Percentiles rank a stretch among this genome's conserved stretches.
Evolutionary conservation across 2,329 filamentous ascomycete species (phyloP).

Genomic region (Diaporthe longicolla): DNA sequence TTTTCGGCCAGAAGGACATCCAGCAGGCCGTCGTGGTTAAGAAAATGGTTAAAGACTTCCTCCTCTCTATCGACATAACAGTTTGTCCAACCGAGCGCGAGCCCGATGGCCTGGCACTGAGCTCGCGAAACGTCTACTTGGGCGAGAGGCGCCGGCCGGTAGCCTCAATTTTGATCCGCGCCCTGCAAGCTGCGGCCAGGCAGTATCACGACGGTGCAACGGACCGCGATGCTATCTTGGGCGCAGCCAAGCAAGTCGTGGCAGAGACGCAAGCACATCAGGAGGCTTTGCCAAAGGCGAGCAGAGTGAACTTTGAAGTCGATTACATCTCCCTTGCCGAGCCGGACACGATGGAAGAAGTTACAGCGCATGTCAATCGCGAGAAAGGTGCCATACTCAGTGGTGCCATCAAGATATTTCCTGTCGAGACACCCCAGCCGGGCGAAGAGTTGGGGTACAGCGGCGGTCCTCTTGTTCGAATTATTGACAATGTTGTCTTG

Average conservation of each 20-base stretch:
- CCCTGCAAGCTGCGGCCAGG: constrained; percentile 78
- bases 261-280: constrained; percentile 73
- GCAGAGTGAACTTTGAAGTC: constrained; percentile 82
- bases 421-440: constrained; percentile 77
- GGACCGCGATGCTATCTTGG: constrained; percentile 76
- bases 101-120: constrained; percentile 86
- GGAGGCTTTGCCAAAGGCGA: constrained; percentile 66
- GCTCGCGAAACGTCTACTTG: constrained; percentile 93
- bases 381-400: constrained; percentile 85
- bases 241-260: constrained; percentile 75
- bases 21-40: constrained; percentile 95
- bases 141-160: constrained; percentile 79
- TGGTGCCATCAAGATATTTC: constrained; percentile 90
- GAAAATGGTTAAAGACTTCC: constrained; percentile 89
- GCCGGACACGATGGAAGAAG: constrained; percentile 84
- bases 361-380: constrained; percentile 76
- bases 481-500: constrained; percentile 95
- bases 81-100: constrained; percentile 82
- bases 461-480: constrained; percentile 81
- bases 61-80: constrained; percentile 80
- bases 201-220: constrained; percentile 70
- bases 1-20: constrained; percentile 98
- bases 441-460: constrained; percentile 83
- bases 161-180: constrained; percentile 79
- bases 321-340: constrained; percentile 95